Conservation (phyloP, 805 yeast genomes). For the Yarrowia bubula region DNA sequence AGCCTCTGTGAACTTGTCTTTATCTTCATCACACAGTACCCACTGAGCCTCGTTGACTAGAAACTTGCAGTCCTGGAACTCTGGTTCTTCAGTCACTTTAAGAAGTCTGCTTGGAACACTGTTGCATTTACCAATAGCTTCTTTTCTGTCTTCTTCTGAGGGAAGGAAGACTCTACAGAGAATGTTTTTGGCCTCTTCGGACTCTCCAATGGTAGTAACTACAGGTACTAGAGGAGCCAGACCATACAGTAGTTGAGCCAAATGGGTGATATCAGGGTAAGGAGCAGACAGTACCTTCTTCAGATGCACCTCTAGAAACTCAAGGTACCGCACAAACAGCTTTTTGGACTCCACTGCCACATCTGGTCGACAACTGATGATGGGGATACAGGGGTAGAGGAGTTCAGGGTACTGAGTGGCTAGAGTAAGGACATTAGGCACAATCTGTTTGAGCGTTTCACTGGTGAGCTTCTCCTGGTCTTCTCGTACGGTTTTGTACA, state of each 20-base stretch:
- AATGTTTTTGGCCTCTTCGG: neutral
- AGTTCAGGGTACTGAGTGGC: slow-evolving; percentile 3
- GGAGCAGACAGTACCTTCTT: neutral
- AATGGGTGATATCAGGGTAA: neutral
- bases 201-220: neutral
- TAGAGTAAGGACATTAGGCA: neutral
- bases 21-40: slow-evolving; percentile 31
- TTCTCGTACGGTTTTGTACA: neutral
- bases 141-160: slow-evolving; percentile 32
- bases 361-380: slow-evolving; percentile 16
- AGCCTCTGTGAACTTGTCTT: slow-evolving; percentile 31
- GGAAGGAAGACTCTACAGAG: slow-evolving; percentile 5
- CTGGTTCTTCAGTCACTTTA: slow-evolving; percentile 31
- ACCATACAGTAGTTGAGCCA: neutral
- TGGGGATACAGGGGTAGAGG: slow-evolving; percentile 8
- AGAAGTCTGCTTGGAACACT: slow-evolving; percentile 32
- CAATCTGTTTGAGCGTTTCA: neutral
- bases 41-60: slow-evolving; percentile 33
- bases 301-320: neutral
- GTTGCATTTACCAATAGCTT: slow-evolving; percentile 32
- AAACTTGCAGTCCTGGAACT: slow-evolving; percentile 29
- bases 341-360: neutral
- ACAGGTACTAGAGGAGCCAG: slow-evolving; percentile 1
- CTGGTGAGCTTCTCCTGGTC: slow-evolving; percentile 12
- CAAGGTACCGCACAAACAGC: neutral